Conservation (phyloP, 352 stramenopile species). For the Pythium phragmiticola region DNA sequence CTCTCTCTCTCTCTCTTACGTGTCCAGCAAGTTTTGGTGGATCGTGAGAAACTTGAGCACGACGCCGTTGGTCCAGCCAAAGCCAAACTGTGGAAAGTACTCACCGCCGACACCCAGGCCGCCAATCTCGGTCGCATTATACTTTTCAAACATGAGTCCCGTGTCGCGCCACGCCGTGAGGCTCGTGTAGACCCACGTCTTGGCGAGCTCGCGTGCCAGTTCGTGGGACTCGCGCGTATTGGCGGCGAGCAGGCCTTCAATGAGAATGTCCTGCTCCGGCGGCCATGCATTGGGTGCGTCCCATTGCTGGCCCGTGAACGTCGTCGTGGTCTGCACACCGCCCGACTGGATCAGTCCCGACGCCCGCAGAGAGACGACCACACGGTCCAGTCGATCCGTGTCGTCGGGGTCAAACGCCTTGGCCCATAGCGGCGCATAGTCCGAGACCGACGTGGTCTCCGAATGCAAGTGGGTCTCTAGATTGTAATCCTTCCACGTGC, state of each 20-base stretch:
- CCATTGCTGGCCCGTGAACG: constrained; percentile 85
- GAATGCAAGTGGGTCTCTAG: constrained; percentile 51
- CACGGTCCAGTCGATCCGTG: constrained; percentile 36
- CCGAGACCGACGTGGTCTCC: constrained; percentile 49
- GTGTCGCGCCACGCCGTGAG: constrained; percentile 64
- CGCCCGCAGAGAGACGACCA: constrained; percentile 49
- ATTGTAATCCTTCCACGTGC: constrained; percentile 76
- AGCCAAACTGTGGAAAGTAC: constrained; percentile 88
- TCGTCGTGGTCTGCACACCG: constrained; percentile 69
- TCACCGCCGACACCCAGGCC: constrained; percentile 75
- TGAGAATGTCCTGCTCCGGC: constrained; percentile 76
- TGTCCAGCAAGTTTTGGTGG: constrained; percentile 63
- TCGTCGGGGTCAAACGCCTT: constrained; percentile 55
- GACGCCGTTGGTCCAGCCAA: constrained; percentile 87
- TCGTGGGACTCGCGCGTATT: constrained; percentile 46
- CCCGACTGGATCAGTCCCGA: constrained; percentile 64
- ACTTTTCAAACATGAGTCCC: constrained; percentile 90
- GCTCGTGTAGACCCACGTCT: constrained; percentile 65
- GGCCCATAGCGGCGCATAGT: constrained; percentile 80
- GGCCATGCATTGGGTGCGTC: constrained; percentile 86
- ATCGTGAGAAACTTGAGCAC: constrained; percentile 85
- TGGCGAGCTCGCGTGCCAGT: constrained; percentile 51
- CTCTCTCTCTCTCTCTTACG: neutral
- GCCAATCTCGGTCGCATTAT: constrained; percentile 70
- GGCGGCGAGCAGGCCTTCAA: constrained; percentile 68